Evolutionary conservation across 352 stramenopile genomes (phyloP), one percentile per base, ranked within the genome.

Genomic region (Phytophthora sojae): DNA sequence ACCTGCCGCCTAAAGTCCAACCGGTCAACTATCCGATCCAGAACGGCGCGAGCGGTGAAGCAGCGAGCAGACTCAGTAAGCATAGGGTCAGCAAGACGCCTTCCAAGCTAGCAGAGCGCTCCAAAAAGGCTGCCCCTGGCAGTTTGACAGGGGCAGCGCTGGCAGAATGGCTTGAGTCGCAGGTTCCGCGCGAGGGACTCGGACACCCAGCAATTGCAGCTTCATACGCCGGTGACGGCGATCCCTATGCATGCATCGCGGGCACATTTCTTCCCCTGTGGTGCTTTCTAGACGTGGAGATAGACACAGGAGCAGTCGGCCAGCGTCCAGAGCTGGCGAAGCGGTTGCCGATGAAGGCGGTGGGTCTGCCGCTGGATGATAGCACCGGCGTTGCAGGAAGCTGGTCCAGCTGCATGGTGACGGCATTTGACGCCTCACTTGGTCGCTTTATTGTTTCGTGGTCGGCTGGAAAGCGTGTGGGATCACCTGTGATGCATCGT

Each of bases 381-480:
- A 39, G 44, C 2, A 87, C 79, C 7, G 86, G 89, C 11, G 51
- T 77, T 0, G 55, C 78, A 51, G 86, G 88, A 2, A 91, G 85
- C 42, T 96, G 89, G 88, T 94, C 89, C 0, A 73, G 71, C 1
- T 95, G 88, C 49, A 88, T 93, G 62, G 85, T 94, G 42, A 95
- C 86, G 6, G 77, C 85, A 0, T 93, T 84, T 71, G 86, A 95
- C 14, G 49, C 59, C 2, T 61, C 61, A 0, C 26, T 89, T 14
- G 63, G 70, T 29, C 72, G 81, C 8, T 94, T 89, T 19, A 76
- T 94, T 35, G 86, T 95, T 8, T 92, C 86, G 1, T 95, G 89
- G 86, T 79, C 82, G 14, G 86, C 82, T 26, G 88, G 88, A 5
- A 92, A 90, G 53, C 86, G 89, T 15, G 85, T 95, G 3, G 88